These are phyloP conservation scores for Coemansia sp. DNA, from an alignment of 192 early-diverging fungal genomes.

Conservation along the genomic window DNA sequence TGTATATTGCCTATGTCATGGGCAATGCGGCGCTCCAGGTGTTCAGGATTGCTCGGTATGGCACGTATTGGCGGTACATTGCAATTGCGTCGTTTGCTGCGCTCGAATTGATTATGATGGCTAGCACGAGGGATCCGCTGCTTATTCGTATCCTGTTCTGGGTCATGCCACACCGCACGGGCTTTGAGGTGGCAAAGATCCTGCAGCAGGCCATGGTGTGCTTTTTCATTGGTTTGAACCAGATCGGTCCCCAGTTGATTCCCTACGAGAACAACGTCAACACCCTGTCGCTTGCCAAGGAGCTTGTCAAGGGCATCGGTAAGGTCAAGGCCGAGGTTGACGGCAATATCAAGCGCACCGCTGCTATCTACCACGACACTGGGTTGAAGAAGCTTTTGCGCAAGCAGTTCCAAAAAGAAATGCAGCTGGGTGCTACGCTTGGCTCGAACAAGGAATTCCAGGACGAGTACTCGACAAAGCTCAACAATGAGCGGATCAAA, in stretches of 20 bases:
- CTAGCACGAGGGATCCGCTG: slow-evolving; percentile 25
- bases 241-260: slow-evolving; percentile 52
- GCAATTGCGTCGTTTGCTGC: slow-evolving; percentile 43
- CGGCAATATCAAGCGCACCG: slow-evolving; percentile 21
- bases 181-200: slow-evolving; percentile 45
- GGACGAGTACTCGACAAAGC: slow-evolving; percentile 28
- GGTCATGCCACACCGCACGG: slow-evolving; percentile 42
- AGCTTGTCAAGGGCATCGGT: slow-evolving; percentile 17
- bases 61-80: slow-evolving; percentile 51
- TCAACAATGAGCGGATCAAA: slow-evolving; percentile 20
- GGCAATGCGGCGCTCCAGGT: slow-evolving; percentile 47
- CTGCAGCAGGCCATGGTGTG: slow-evolving; percentile 47
- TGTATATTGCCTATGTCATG: slow-evolving; percentile 33
- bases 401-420: slow-evolving; percentile 31
- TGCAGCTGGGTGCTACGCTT: slow-evolving; percentile 44
- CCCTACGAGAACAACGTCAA: slow-evolving; percentile 35
- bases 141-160: slow-evolving; percentile 27
- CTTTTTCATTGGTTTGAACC: slow-evolving; percentile 50
- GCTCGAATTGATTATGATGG: slow-evolving; percentile 46
- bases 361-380: slow-evolving; percentile 26
- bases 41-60: slow-evolving; percentile 38
- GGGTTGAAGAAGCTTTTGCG: slow-evolving; percentile 21
- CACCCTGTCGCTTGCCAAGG: slow-evolving; percentile 38
- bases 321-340: slow-evolving; percentile 27
- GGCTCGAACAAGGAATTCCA: slow-evolving; percentile 33